phyloP scores from a whole-genome alignment of 495 filamentous ascomycete genomes.

The Hypoxylon subgilvum region DNA sequence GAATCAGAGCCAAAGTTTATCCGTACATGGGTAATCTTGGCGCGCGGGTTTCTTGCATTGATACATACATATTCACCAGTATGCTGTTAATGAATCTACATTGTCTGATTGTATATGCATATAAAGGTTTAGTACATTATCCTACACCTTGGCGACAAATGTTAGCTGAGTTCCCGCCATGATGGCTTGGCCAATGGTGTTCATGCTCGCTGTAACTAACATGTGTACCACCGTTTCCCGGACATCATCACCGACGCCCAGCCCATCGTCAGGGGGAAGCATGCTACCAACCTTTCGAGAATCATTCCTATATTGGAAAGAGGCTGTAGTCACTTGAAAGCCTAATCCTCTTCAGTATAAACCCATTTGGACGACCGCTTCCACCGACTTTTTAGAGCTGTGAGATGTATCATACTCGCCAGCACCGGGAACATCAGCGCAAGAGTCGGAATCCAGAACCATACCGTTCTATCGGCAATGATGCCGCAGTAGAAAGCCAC shows the following conservation, averaged over 20 bases:
- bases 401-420: conserved; percentile 38
- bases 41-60: no score
- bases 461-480: conserved; percentile 35
- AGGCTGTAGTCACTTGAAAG: no score
- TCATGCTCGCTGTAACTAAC: conserved; percentile 47
- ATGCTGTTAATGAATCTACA: no score
- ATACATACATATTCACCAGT: no score
- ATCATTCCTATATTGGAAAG: no score
- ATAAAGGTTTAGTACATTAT: no score
- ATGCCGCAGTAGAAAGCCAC: conserved; percentile 40
- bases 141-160: conserved; percentile 44
- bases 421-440: conserved; percentile 41
- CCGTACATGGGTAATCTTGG: no score
- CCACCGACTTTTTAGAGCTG: conserved; percentile 43
- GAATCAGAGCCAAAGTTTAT: no score
- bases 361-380: conserved; percentile 42
- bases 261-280: conserved; percentile 45
- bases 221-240: conserved; percentile 46
- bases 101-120: no score
- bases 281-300: conserved; percentile 24
- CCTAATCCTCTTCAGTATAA: conserved; percentile 45
- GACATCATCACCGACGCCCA: conserved; percentile 46
- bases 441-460: conserved; percentile 43
- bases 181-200: conserved; percentile 48
- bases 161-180: conserved; percentile 42